Percentiles rank a stretch among this genome's conserved stretches.
Evolutionary conservation across 768 basidiomycete genomes (phyloP).

Genomic region (Trametes cinnabarina): DNA sequence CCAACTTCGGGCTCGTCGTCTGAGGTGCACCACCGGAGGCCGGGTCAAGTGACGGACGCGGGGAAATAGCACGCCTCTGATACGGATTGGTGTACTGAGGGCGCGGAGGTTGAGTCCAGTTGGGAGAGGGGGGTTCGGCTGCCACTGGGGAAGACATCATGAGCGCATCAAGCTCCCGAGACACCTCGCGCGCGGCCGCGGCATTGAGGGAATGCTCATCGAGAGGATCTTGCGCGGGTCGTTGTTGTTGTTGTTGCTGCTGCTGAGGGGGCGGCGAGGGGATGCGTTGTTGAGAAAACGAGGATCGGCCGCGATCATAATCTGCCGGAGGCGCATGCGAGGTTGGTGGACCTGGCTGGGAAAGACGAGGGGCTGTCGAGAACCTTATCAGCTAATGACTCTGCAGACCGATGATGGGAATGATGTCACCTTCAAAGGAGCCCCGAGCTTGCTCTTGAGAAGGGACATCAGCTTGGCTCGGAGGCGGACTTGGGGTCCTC

Average conservation of each 20-base stretch:
- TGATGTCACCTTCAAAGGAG: constrained; percentile 4
- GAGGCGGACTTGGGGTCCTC: constrained; percentile 17
- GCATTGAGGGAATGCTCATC: constrained; percentile 44
- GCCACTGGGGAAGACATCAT: constrained; percentile 37
- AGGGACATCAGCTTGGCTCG: neutral
- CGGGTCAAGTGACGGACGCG: constrained; percentile 32
- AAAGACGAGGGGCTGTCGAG: neutral
- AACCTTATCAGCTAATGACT: neutral
- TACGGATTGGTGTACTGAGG: constrained; percentile 11
- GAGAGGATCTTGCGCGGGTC: neutral
- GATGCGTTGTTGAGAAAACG: constrained; percentile 9
- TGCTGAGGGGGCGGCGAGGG: constrained; percentile 2
- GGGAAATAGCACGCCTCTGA: constrained; percentile 37
- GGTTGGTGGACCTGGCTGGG: constrained; percentile 6
- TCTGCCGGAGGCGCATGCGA: neutral
- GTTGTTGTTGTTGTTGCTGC: no score
- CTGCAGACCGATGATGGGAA: neutral
- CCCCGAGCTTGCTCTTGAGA: neutral
- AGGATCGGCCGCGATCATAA: neutral
- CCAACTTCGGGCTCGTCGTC: constrained; percentile 6
- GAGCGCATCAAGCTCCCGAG: constrained; percentile 60
- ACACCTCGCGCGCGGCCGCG: constrained; percentile 68
- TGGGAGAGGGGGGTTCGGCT: constrained; percentile 35
- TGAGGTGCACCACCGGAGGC: neutral
- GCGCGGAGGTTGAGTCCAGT: neutral